Conservation (phyloP, 1,139 yeast species). For the Eremothecium gossypii region DNA sequence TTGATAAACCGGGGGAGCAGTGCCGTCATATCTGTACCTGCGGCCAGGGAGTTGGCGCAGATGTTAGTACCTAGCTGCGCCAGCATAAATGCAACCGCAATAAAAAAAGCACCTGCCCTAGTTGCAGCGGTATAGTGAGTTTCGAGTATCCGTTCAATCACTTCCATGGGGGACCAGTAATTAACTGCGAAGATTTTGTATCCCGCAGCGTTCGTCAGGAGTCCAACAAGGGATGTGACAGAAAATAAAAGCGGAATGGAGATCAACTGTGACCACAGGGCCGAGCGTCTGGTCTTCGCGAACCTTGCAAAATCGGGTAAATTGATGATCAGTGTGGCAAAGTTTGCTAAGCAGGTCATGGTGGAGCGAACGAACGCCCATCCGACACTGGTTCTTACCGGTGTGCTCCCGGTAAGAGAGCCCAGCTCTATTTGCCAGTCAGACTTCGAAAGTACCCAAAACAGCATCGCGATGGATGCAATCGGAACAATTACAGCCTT, state of each 20-base stretch:
- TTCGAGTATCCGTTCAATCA: constrained; percentile 56
- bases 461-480: constrained; percentile 69
- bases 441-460: constrained; percentile 65
- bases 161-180: constrained; percentile 82
- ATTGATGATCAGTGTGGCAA: constrained; percentile 77
- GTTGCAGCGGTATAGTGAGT: constrained; percentile 55
- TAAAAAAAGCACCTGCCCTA: constrained; percentile 80
- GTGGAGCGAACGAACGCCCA: constrained; percentile 80
- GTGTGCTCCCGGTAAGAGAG: constrained; percentile 17
- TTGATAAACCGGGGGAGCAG: constrained; percentile 68
- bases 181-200: constrained; percentile 57
- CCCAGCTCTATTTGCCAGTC: constrained; percentile 26
- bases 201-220: constrained; percentile 78
- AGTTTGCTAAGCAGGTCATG: constrained; percentile 75
- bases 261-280: constrained; percentile 46
- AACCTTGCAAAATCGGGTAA: constrained; percentile 88
- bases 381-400: constrained; percentile 1
- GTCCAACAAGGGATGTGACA: constrained; percentile 76
- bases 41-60: constrained; percentile 79
- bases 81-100: constrained; percentile 65
- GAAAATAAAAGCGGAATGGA: constrained; percentile 74
- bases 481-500: constrained; percentile 70
- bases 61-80: constrained; percentile 92
- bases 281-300: constrained; percentile 45
- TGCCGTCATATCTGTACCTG: constrained; percentile 88